Evolutionary conservation across 495 filamentous ascomycete species (phyloP).

Genomic region (Hypomontagnella monticulosa): DNA sequence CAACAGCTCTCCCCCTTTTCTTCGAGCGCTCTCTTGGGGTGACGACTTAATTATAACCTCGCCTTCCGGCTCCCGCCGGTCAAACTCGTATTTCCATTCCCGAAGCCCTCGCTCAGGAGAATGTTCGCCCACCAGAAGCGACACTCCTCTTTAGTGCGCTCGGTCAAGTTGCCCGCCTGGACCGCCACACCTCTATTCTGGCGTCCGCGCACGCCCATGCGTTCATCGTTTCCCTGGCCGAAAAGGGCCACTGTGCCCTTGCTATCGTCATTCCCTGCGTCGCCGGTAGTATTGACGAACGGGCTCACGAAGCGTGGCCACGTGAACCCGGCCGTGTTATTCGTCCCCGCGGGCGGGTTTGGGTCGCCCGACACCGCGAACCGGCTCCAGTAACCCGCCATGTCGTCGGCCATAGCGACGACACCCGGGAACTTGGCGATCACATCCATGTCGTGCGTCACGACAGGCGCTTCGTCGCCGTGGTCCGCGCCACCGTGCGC

Average conservation of each 20-base stretch:
- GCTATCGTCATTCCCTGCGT: conserved; percentile 36
- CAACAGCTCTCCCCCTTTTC: background rate
- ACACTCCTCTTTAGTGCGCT: conserved; percentile 60
- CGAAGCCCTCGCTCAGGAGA: conserved; percentile 55
- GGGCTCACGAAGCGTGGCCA: conserved; percentile 48
- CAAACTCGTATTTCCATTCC: conserved; percentile 37
- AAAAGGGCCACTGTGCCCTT: conserved; percentile 60
- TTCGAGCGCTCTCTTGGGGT: background rate
- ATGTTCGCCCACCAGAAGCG: conserved; percentile 65
- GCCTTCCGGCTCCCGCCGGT: background rate
- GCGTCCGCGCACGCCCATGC: conserved; percentile 51
- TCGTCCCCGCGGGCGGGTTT: conserved; percentile 50
- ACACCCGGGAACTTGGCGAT: conserved; percentile 55
- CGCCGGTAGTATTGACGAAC: conserved; percentile 19
- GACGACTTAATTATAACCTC: background rate
- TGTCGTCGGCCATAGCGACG: conserved; percentile 57
- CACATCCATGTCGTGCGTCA: conserved; percentile 60
- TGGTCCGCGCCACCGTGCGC: conserved; percentile 65
- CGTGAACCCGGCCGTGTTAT: conserved; percentile 9
- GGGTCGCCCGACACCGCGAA: conserved; percentile 66
- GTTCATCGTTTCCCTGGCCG: conserved; percentile 70
- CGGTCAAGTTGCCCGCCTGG: conserved; percentile 51
- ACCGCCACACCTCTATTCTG: conserved; percentile 53
- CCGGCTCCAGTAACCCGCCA: conserved; percentile 65
- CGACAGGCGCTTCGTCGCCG: conserved; percentile 65